phyloP scores from a whole-genome alignment of 2,329 filamentous ascomycete genomes.

The Lecanicillium sp. region DNA sequence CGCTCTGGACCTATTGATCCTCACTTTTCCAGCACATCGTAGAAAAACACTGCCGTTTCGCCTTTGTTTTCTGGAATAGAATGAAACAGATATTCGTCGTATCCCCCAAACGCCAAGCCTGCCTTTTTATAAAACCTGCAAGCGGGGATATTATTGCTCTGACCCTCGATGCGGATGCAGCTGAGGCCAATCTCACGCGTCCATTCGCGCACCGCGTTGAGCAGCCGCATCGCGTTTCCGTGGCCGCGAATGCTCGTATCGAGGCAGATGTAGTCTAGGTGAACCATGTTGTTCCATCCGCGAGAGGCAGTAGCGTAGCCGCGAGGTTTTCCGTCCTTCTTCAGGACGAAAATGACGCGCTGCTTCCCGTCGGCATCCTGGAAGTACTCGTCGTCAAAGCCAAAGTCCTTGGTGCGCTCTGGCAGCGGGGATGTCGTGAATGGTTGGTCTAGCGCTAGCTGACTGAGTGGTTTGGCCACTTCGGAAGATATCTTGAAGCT shows the following conservation, averaged over 20 bases:
- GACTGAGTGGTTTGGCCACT: conserved; percentile 10
- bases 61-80: conserved; percentile 7
- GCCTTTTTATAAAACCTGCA: conserved; percentile 12
- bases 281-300: conserved; percentile 13
- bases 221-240: conserved; percentile 8
- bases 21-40: conserved; percentile 7
- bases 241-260: conserved; percentile 10
- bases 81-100: conserved; percentile 12
- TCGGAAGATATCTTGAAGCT: conserved; percentile 10
- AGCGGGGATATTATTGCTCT: conserved; percentile 12
- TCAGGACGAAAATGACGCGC: conserved; percentile 5
- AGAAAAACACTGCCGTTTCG: conserved; percentile 13
- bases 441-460: conserved; percentile 5
- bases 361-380: conserved; percentile 2
- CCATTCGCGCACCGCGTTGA: conserved; percentile 11
- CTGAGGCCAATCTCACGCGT: conserved; percentile 9
- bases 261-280: conserved; percentile 10
- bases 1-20: too few species aligned
- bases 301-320: conserved; percentile 11
- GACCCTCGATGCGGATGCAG: conserved; percentile 10
- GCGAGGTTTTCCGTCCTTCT: conserved; percentile 2
- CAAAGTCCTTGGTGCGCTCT: conserved; percentile 5
- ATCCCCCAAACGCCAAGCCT: conserved; percentile 12
- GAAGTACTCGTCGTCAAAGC: conserved; percentile 6
- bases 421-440: conserved; percentile 5